Percentiles rank a stretch among this genome's conserved stretches.
These are phyloP conservation scores for Neospermospora avenae DNA, from an alignment of 2,329 filamentous ascomycete genomes.

Conservation along the genomic window DNA sequence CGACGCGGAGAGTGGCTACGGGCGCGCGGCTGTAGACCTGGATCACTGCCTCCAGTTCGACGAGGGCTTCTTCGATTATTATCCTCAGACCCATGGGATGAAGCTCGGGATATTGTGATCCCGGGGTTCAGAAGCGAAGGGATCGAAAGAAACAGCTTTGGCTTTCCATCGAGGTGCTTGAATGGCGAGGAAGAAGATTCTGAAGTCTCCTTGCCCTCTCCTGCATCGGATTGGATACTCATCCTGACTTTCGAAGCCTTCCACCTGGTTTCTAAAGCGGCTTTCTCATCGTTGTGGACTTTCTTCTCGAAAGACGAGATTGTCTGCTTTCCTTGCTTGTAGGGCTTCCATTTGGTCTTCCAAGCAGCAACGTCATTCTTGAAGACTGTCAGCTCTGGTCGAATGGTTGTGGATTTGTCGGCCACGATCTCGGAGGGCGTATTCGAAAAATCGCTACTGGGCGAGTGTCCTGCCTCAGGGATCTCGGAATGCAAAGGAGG, in stretches of 20 bases:
- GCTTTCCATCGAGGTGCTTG: neutral
- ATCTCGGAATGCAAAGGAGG: neutral
- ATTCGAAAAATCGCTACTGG: neutral
- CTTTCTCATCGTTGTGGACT: neutral
- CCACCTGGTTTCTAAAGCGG: neutral
- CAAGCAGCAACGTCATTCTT: neutral
- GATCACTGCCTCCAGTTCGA: constrained; percentile 21
- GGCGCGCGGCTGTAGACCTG: constrained; percentile 5
- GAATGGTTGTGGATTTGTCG: neutral
- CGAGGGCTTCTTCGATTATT: neutral
- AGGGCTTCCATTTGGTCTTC: neutral
- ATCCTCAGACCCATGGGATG: neutral
- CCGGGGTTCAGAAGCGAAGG: constrained; percentile 1
- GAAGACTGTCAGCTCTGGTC: neutral
- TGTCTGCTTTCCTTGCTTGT: neutral
- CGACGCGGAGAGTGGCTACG: constrained; percentile 2
- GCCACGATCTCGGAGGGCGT: neutral
- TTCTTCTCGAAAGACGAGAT: neutral
- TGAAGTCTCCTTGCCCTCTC: neutral
- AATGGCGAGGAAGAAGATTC: neutral
- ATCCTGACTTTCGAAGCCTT: neutral
- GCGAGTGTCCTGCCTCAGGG: neutral
- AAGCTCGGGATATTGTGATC: constrained; percentile 8
- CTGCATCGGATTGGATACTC: neutral
- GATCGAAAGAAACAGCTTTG: neutral